Conservation (phyloP, 2,329 filamentous ascomycete genomes). For the Fusarium floridanum region DNA sequence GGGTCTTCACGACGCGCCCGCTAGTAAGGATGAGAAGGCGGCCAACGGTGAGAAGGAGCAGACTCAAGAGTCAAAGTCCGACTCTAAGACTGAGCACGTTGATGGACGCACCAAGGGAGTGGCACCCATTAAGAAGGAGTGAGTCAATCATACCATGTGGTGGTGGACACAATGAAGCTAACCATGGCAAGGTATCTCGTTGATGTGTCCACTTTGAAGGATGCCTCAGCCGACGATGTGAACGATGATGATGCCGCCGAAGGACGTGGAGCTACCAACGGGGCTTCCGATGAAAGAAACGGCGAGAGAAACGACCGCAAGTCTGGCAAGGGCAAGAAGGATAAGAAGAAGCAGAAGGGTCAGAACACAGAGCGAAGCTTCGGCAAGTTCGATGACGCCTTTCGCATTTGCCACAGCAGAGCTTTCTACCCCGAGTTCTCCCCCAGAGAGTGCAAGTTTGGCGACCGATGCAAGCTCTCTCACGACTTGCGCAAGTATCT, state of each 20-base stretch:
- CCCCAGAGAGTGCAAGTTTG: slow-evolving; percentile 80
- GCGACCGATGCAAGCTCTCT: slow-evolving; percentile 82
- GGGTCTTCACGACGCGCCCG: slow-evolving; percentile 37
- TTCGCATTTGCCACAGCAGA: slow-evolving; percentile 82
- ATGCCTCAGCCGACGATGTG: slow-evolving; percentile 40
- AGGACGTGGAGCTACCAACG: slow-evolving; percentile 51
- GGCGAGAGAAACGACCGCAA: slow-evolving; percentile 71
- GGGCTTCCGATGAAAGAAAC: slow-evolving; percentile 51
- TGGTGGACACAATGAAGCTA: not conserved
- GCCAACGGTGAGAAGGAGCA: slow-evolving; percentile 34
- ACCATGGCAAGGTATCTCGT: slow-evolving; percentile 58
- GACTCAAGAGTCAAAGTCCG: slow-evolving; percentile 15
- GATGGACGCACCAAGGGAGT: slow-evolving; percentile 65
- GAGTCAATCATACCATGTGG: slow-evolving; percentile 46
- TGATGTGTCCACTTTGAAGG: slow-evolving; percentile 47
- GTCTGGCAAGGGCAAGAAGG: slow-evolving; percentile 51
- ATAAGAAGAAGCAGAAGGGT: slow-evolving; percentile 65
- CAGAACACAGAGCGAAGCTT: slow-evolving; percentile 90
- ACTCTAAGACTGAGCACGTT: slow-evolving; percentile 32
- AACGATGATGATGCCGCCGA: slow-evolving; percentile 65
- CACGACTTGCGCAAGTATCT: slow-evolving; percentile 92
- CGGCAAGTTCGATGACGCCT: slow-evolving; percentile 81
- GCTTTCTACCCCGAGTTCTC: slow-evolving; percentile 83
- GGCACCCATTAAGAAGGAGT: slow-evolving; percentile 82
- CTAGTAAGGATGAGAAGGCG: slow-evolving; percentile 21